Evolutionary conservation across 805 yeast genomes (phyloP).

Genomic region (Yamadazyma sp.): DNA sequence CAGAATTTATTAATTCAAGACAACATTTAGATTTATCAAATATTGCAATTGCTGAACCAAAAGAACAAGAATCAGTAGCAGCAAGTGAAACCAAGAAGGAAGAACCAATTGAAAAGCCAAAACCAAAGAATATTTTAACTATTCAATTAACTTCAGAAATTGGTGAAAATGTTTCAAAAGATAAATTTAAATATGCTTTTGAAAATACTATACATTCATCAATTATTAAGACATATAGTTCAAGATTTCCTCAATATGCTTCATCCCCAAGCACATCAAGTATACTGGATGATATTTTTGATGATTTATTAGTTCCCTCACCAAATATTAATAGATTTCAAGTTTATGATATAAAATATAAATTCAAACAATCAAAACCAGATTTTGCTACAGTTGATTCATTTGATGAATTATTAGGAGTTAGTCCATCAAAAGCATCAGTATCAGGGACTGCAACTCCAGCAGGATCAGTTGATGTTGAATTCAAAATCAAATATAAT

Average conservation of each 20-base stretch:
- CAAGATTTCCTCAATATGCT: conserved; percentile 35
- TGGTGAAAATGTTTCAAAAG: conserved; percentile 22
- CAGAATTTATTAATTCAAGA: conserved; percentile 52
- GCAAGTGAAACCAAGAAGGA: conserved; percentile 6
- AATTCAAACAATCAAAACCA: conserved; percentile 14
- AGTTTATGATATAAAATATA: conserved; percentile 25
- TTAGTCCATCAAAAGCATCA: neutral
- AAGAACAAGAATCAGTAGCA: conserved; percentile 9
- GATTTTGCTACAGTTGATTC: conserved; percentile 13
- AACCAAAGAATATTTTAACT: conserved; percentile 27
- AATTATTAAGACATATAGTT: conserved; percentile 27
- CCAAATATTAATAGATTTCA: conserved; percentile 34
- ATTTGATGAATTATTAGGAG: conserved; percentile 37
- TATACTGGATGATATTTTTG: conserved; percentile 27
- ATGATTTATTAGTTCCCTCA: conserved; percentile 35
- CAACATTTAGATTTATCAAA: conserved; percentile 71
- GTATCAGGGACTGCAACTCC: conserved; percentile 4
- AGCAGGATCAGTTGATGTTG: conserved; percentile 23
- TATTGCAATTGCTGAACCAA: conserved; percentile 39
- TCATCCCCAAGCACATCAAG: conserved; percentile 27
- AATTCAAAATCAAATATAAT: conserved; percentile 32
- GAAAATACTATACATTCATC: conserved; percentile 29
- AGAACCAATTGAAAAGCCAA: conserved; percentile 13
- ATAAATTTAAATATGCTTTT: conserved; percentile 28
- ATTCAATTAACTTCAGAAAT: conserved; percentile 24